Base-by-base conservation (phyloP, 2,329 filamentous ascomycete species). In the Ciborinia camelliae region DNA sequence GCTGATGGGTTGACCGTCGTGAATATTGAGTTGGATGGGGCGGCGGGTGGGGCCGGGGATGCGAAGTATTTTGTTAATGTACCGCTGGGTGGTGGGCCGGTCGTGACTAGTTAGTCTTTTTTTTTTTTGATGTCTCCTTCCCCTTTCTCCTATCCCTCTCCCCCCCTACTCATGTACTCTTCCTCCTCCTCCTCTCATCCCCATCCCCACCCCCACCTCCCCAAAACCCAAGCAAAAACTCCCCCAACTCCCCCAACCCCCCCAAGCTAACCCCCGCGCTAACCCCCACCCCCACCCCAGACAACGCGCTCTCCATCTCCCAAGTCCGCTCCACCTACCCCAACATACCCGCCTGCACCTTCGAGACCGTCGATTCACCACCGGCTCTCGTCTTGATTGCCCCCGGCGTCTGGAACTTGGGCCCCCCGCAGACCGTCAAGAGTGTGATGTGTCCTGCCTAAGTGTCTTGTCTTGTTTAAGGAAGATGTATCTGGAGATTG, bases 231-330 rank as follows among this genome's bases (percentile, higher is more conserved):
- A 4, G 20, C 1, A 20, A 15, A n/a, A n/a, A n/a, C n/a, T n/a
- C n/a, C 18, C 15, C n/a, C n/a, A n/a, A 43, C 2, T 23, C 37
- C 2, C n/a, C n/a, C n/a, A n/a, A n/a, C n/a, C n/a, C n/a, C n/a
- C n/a, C 14, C 4, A 8, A 35, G 6, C 39, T 14, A 23, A 3
- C 20, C 6, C 30, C 30, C 39, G 12, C 10, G 4, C 39, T 57
- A 57, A 57, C 37, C 43, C 1, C 20, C 26, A 2, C 32, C 32
- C 32, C 6, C n/a, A n/a, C n/a, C 14, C 8, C 50, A 69, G 68
- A 73, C 41, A 73, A 73, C 47, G 69, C 60, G 12, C 68, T 73
- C 41, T 68, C 65, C 6, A 72, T 73, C 66, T 71, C 70, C 1
- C 71, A 69, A 23, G 61, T 73, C 18, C 50, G 48, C 47, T 67